Base-by-base conservation (phyloP, 306 rosid species). In the Vigna hirtella region DNA sequence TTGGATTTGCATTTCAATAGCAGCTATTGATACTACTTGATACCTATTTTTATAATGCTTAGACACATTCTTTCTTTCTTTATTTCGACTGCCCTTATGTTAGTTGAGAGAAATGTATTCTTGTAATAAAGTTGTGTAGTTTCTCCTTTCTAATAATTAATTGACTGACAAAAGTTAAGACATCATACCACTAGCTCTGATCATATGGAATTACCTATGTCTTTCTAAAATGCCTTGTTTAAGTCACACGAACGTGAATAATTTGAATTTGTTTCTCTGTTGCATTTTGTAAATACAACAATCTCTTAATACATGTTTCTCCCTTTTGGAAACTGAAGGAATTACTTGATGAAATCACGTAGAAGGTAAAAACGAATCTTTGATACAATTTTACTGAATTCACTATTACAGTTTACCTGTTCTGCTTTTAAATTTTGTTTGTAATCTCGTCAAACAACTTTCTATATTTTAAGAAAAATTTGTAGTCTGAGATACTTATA, bases 401-500 rank as follows among this genome's bases (percentile, higher is more conserved):
- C 34, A 22, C 73, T 32, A 22, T 80, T 17, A 12, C 69, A 11
- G 50, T 11, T 11, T 12, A 45, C 15, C 50, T 0, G 13, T 45
- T 45, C 16, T 12, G 15, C 13, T 45, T 9, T 45, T 9, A 43
- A 43, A 45, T 11, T 12, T 45, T 45, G 15, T 45, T 45, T 45
- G 16, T 45, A 45, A 3, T 45, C 50, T 45, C 15, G 5, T 45
- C 50, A 45, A 45, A 45, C 13, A 45, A 45, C 5, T 45, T 43
- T 45, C 50, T 45, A 45, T 3, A 11, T 45, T 11, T 43, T 45
- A 45, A 45, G 50, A 45, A 43, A 43, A 43, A 43, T 9, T 40
- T 40, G 45, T 42, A 43, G 51, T 13, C 57, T 42, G 62, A 62
- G 50, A 83, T 49, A 50, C 72, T 77, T 78, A 24, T 13, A 38